Percentiles rank a stretch among this genome's conserved stretches.
phyloP scores from a whole-genome alignment of 2,329 filamentous ascomycete species.

The Cladophialophora chaetospira region DNA sequence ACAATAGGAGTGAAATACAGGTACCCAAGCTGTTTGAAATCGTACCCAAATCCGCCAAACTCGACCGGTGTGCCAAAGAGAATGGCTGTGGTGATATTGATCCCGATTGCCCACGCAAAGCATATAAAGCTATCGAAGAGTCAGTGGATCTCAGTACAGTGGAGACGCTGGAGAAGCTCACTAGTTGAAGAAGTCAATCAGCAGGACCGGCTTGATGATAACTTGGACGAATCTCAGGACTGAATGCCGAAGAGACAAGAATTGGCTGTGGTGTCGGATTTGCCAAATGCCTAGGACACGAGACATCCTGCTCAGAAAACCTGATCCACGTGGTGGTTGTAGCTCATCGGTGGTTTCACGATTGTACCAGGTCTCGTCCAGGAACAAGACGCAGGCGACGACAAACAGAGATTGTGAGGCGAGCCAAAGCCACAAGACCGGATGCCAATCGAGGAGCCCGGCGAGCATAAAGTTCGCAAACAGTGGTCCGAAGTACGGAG shows the following conservation, averaged over 20 bases:
- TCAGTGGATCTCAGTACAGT: not conserved
- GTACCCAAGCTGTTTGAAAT: slow-evolving; percentile 52
- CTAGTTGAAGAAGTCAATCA: slow-evolving; percentile 38
- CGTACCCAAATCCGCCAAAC: slow-evolving; percentile 48
- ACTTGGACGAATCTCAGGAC: slow-evolving; percentile 39
- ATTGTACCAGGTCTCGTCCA: slow-evolving; percentile 44
- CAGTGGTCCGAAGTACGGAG: slow-evolving; percentile 31
- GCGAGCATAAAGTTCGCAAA: slow-evolving; percentile 40
- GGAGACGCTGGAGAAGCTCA: not conserved
- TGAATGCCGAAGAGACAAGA: slow-evolving; percentile 36
- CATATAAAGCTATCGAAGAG: slow-evolving; percentile 30
- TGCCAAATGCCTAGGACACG: slow-evolving; percentile 36
- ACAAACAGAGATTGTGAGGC: slow-evolving; percentile 33
- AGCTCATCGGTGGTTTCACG: slow-evolving; percentile 27
- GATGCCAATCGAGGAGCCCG: slow-evolving; percentile 38
- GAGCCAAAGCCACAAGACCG: slow-evolving; percentile 39
- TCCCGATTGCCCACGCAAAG: slow-evolving; percentile 49
- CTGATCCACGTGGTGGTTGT: slow-evolving; percentile 29
- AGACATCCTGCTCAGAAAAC: slow-evolving; percentile 30
- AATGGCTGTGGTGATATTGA: slow-evolving; percentile 58
- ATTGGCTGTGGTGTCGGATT: slow-evolving; percentile 28
- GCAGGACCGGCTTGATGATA: slow-evolving; percentile 37
- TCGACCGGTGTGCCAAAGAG: slow-evolving; percentile 47
- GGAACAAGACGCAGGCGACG: slow-evolving; percentile 37
- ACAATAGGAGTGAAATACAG: slow-evolving; percentile 61